phyloP scores from a whole-genome alignment of 495 filamentous ascomycete species.

The Hypoxylon fragiforme region DNA sequence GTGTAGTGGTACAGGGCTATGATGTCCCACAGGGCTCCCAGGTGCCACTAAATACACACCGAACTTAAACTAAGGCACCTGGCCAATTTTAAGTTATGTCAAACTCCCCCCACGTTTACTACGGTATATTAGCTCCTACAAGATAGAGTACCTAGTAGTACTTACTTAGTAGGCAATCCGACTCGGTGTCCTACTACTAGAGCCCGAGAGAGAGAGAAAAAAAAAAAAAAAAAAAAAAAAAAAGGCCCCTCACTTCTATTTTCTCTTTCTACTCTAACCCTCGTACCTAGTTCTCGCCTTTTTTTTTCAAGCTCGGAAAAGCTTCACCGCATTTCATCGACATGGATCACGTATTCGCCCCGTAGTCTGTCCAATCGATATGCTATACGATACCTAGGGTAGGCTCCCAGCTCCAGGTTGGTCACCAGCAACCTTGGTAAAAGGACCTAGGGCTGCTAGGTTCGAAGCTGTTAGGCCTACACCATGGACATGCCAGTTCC shows the following conservation, averaged over 20 bases:
- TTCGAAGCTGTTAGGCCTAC: conserved; percentile 6
- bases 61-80: no score
- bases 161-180: not conserved
- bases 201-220: no score
- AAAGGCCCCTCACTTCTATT: conserved; percentile 16
- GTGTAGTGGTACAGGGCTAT: no score
- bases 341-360: conserved; percentile 16
- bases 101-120: no score
- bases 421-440: not conserved
- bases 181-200: no score
- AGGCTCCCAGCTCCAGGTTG: conserved; percentile 15
- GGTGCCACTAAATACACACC: no score
- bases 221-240: no score
- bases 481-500: conserved; percentile 11
- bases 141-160: conserved; percentile 6
- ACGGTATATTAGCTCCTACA: no score
- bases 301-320: conserved; percentile 12
- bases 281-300: not conserved
- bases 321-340: conserved; percentile 32
- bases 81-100: no score
- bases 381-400: conserved; percentile 2
- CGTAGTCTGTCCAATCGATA: conserved; percentile 11
- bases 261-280: no score
- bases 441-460: no score
- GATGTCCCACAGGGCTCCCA: no score